Base-by-base conservation (phyloP, 2,329 filamentous ascomycete species). In the Coniella vitis region DNA sequence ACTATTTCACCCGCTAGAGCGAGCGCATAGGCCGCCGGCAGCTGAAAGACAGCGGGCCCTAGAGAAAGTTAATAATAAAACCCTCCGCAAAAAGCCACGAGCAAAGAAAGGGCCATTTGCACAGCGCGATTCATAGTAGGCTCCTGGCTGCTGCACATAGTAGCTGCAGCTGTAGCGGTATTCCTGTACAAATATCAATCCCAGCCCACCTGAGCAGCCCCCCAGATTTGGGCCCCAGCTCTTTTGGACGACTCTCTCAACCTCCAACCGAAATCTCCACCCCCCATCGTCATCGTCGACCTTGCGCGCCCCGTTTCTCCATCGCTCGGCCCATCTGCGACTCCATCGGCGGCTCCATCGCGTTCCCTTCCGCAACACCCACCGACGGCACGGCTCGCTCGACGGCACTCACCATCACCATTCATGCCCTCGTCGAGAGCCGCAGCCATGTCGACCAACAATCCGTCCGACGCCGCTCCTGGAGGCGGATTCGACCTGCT, bases 401-500 rank as follows among this genome's bases (percentile, higher is more conserved):
- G 40, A 42, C 40, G 25, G 20, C 25, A 19, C 13, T 17, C 25
- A 29, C 25, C 25, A 10, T 14, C n/a, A 34, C 40, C 40, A 16
- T 34, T 42, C 4, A 34, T 42, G 25, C 40, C 40, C 29, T 32
- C 4, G 21, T 25, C n/a, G 29, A 31, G 39, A 34, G 25, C 16
- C 29, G 16, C 44, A 22, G 37, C 14, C 25, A 79, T 80, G 76
- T 69, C 75, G 60, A 71, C 71, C 66, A 66, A 70, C 52, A 73
- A 76, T 40, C 36, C 35, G 10, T 35, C 42, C 36, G 61, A 64
- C 62, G 57, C 60, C 61, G 48, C 62, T 63, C 61, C 64, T 49
- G 67, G 66, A 58, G 70, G 72, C 60, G 69, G 73, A 56, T 78
- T 74, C 57, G 78, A 82, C 64, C 68, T 82, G 56, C 63, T 82